Conservation (phyloP, 2,329 filamentous ascomycete genomes). For the Aspergillus felis region DNA sequence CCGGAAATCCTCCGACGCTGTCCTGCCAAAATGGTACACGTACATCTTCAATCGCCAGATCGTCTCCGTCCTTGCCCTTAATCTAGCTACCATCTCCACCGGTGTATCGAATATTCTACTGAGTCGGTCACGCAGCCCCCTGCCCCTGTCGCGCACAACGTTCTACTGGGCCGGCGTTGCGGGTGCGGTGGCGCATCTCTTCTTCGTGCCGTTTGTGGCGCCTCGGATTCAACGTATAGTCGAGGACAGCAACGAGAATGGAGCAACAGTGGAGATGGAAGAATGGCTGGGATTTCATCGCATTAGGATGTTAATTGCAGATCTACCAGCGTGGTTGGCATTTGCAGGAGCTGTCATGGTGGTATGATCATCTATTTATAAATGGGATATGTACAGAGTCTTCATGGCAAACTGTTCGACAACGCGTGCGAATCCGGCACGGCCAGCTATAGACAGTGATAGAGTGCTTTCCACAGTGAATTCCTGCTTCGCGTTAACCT, state of each 20-base stretch:
- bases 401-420: not conserved
- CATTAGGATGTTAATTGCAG: conserved; percentile 6
- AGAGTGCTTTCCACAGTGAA: conserved; percentile 24
- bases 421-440: not conserved
- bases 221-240: conserved; percentile 11
- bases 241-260: conserved; percentile 4
- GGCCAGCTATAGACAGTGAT: conserved; percentile 27
- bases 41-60: conserved; percentile 11
- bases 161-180: conserved; percentile 16
- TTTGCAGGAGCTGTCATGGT: conserved; percentile 8
- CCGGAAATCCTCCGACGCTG: not conserved
- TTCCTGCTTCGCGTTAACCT: conserved; percentile 20
- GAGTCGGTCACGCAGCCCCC: not conserved
- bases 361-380: not conserved
- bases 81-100: conserved; percentile 11
- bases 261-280: conserved; percentile 11
- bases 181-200: conserved; percentile 11
- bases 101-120: conserved; percentile 7
- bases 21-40: conserved; percentile 9
- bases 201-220: conserved; percentile 15
- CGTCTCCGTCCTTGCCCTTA: conserved; percentile 9
- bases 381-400: not conserved
- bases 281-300: conserved; percentile 6
- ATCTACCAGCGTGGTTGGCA: conserved; percentile 10
- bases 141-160: conserved; percentile 2